Evolutionary conservation across 805 yeast species (phyloP), one percentile per base, ranked within the genome.

Genomic region (Lachancea nothofagi): DNA sequence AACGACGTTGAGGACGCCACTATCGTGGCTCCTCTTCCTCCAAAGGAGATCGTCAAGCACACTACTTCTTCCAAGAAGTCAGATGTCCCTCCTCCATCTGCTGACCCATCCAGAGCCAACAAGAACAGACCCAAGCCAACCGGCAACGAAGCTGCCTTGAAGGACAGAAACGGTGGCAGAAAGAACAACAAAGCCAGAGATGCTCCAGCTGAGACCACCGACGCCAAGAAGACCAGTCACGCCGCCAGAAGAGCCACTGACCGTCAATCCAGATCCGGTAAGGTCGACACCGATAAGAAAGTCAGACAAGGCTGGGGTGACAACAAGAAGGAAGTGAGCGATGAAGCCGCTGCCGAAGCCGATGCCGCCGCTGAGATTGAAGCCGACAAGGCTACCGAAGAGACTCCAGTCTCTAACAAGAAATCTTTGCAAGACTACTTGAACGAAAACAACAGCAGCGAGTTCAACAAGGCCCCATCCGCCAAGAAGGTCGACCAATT

Each of bases 101-200:
- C 93, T 50, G 82, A 80, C 72, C 80, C 86, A 64, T 68, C 85
- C 54, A 80, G 72, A 67, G 87, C 94, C 53, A 81, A 75, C 69
- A 78, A 81, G 67, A 71, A 69, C 71, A 76, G 76, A 67, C 72
- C 80, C 60, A 74, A 74, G 65, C 71, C 81, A 43, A 69, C 86
- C 55, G 95, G 93, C 67, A 88, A 86, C 74, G 95, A 87, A 61
- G 95, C 87, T 55, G 95, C 94, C 48, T 69, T 80, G 66, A 80
- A 71, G 67, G 78, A 70, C 75, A 80, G 77, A 72, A 62, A 67
- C 62, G 78, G 81, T 66, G 93, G 93, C 75, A 75, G 77, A 54
- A 46, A 62, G 46, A 75, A 75, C 66, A 68, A 75, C 72, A 67
- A 64, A 51, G 61, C 71, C 46, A 67, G 61, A 51, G 64, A 65